phyloP scores from a whole-genome alignment of 75 land plant genomes.

The Ceratopteris richardii region DNA sequence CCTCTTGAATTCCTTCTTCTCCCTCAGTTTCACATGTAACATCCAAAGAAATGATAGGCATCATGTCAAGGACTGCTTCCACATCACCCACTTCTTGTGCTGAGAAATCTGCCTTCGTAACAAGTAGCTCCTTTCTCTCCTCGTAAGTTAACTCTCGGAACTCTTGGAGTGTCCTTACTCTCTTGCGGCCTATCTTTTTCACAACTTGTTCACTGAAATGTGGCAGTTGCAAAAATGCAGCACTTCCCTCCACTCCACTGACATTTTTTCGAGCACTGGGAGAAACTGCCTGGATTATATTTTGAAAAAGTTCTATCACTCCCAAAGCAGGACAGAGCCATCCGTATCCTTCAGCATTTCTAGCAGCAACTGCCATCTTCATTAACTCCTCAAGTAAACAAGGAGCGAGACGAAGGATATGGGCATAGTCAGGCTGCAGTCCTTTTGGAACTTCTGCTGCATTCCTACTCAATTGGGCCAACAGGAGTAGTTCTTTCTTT shows the following conservation, averaged over 20 bases:
- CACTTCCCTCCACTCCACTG: slow-evolving; percentile 63
- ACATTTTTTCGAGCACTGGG: slow-evolving; percentile 65
- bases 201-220: no score
- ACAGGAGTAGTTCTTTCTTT: no score
- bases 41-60: slow-evolving; percentile 65
- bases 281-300: slow-evolving; percentile 90
- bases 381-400: slow-evolving; percentile 55
- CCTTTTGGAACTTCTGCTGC: no score
- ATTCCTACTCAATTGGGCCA: no score
- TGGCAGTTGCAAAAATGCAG: slow-evolving; percentile 75
- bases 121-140: no score
- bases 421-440: slow-evolving; percentile 59
- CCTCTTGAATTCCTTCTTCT: slow-evolving; percentile 94
- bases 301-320: slow-evolving; percentile 87
- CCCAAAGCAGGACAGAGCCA: slow-evolving; percentile 97
- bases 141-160: no score
- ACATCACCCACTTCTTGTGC: no score
- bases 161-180: no score
- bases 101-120: no score
- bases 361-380: no score
- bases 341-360: slow-evolving; percentile 77
- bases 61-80: no score
- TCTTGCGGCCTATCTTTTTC: no score
- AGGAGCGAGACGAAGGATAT: slow-evolving; percentile 72
- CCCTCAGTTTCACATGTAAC: slow-evolving; percentile 95